Percentiles rank a stretch among this genome's conserved stretches.
Conservation (phyloP, 352 stramenopile species). For the Elongisporangium anandrum region DNA sequence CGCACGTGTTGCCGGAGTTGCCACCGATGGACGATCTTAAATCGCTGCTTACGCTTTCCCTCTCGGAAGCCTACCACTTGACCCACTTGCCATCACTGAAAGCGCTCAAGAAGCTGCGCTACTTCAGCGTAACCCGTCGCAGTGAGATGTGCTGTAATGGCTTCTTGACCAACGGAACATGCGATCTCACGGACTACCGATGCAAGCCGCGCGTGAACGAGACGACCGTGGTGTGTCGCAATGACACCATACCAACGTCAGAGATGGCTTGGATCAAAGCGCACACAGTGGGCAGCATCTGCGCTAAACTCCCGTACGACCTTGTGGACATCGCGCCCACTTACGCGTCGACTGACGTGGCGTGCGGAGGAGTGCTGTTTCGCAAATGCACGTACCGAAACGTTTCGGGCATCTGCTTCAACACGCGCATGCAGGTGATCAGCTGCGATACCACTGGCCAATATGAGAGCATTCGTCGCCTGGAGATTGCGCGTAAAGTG, state of each 20-base stretch:
- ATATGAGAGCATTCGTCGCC: constrained; percentile 27
- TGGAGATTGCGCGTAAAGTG: constrained; percentile 22
- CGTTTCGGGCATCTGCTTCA: constrained; percentile 32
- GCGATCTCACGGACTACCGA: constrained; percentile 25
- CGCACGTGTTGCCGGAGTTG: constrained; percentile 16
- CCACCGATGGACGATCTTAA: constrained; percentile 23
- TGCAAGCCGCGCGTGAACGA: constrained; percentile 18
- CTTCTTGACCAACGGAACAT: constrained; percentile 17
- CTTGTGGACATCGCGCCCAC: constrained; percentile 12
- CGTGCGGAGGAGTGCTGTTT: constrained; percentile 23
- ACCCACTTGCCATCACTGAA: constrained; percentile 15
- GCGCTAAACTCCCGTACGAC: constrained; percentile 1
- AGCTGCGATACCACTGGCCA: constrained; percentile 25
- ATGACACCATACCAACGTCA: constrained; percentile 12
- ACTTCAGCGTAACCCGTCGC: constrained; percentile 24
- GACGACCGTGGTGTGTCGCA: constrained; percentile 14
- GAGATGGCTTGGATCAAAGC: constrained; percentile 10
- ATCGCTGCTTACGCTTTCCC: constrained; percentile 14
- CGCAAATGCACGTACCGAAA: constrained; percentile 20
- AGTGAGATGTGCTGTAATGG: constrained; percentile 40
- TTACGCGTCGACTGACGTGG: constrained; percentile 19
- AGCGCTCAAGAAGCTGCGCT: constrained; percentile 11
- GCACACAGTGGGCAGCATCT: constrained; percentile 3
- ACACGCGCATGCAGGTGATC: constrained; percentile 28
- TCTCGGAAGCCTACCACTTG: constrained; percentile 25